Conservation (phyloP, 2,329 filamentous ascomycete species). For the Geosmithia putterillii region DNA sequence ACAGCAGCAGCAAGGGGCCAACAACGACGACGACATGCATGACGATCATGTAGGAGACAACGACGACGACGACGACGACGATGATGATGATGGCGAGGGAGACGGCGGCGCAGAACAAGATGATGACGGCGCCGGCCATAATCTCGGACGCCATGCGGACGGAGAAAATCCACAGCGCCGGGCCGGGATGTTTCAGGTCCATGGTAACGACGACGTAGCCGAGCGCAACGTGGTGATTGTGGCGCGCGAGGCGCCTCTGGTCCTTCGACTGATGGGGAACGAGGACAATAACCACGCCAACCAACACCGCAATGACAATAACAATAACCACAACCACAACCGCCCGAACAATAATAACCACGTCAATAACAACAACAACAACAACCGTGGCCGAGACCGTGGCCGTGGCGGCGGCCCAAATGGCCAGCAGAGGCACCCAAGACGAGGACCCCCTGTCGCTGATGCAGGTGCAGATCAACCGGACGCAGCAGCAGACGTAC, state of each 20-base stretch:
- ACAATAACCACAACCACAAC: conserved; percentile 3
- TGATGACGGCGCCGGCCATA: no score
- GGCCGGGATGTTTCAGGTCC: conserved; percentile 5
- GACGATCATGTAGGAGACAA: conserved; percentile 23
- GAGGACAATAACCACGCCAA: conserved; percentile 16
- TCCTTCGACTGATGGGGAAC: conserved; percentile 41
- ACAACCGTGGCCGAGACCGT: conserved; percentile 13
- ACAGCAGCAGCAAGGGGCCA: background rate
- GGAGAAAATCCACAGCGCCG: background rate
- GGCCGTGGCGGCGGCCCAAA: conserved; percentile 2
- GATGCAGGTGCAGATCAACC: background rate
- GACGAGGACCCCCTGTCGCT: background rate
- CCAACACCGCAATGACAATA: background rate
- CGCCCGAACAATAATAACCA: conserved; percentile 13
- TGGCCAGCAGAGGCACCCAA: background rate
- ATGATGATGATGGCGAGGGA: background rate
- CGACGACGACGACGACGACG: background rate
- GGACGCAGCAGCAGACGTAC: no score
- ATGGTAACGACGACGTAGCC: conserved; percentile 7
- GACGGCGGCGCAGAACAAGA: no score
- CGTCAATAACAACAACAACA: conserved; percentile 16
- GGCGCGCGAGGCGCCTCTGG: conserved; percentile 44
- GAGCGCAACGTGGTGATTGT: conserved; percentile 23
- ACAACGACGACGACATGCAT: background rate
- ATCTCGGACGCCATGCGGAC: background rate